Evolutionary conservation across 2,329 filamentous ascomycete genomes (phyloP).

Genomic region (Aureobasidium sp.): DNA sequence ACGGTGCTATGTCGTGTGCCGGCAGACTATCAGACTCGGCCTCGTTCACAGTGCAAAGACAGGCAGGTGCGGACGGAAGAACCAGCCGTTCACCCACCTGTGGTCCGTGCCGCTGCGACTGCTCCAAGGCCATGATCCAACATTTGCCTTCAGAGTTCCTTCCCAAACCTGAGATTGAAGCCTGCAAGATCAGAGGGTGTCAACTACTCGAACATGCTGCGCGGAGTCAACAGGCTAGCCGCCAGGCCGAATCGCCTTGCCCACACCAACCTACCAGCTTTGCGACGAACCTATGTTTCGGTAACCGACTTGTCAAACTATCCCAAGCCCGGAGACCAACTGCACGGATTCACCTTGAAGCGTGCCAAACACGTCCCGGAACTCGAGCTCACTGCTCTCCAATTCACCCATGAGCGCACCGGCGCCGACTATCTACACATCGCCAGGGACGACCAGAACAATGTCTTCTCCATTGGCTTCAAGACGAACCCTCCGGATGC

Average conservation of each 20-base stretch:
- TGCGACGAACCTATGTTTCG: constrained; percentile 46
- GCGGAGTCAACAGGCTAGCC: constrained; percentile 5
- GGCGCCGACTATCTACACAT: constrained; percentile 95
- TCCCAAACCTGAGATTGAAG: neutral
- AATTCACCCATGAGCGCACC: constrained; percentile 89
- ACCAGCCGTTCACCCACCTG: neutral
- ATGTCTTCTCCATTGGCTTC: constrained; percentile 99
- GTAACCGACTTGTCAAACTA: constrained; percentile 70
- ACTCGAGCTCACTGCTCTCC: constrained; percentile 82
- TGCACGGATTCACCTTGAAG: constrained; percentile 89
- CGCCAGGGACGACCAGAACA: constrained; percentile 91
- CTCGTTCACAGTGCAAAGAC: constrained; percentile 5
- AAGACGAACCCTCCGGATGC: constrained; percentile 97
- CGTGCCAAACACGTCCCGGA: constrained; percentile 89
- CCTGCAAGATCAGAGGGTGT: neutral
- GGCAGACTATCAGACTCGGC: neutral
- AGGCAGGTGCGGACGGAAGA: neutral
- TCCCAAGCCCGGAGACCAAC: constrained; percentile 72
- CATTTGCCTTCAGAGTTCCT: neutral
- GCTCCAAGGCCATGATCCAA: neutral
- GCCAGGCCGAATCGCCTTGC: neutral
- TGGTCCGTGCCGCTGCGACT: neutral
- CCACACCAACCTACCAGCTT: neutral
- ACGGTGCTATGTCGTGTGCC: neutral
- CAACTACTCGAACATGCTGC: neutral